Evolutionary conservation across 257 asterid genomes (phyloP), one percentile per base, ranked within the genome.

Genomic region (Solanum habrochaites): DNA sequence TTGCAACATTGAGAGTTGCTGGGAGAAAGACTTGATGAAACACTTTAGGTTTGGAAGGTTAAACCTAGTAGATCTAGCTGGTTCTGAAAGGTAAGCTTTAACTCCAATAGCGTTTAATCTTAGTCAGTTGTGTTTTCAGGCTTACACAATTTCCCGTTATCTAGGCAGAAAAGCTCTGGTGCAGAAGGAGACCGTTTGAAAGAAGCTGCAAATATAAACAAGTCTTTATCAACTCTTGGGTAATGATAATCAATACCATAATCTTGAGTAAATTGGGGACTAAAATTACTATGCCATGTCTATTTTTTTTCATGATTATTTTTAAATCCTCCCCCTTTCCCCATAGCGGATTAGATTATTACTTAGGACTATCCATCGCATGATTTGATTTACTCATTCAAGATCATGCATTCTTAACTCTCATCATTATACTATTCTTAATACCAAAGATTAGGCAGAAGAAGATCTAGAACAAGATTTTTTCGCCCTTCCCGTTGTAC

Each of bases 121-220:
- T 73, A 37, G 21, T 82, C 80, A 90, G 66, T 71, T 31, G 71
- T 47, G 62, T 77, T 52, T 80, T 85, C 83, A 37, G 39, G 21
- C 77, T 64, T 85, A 82, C 83, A 71, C 87, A 58, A 88, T 73
- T 43, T 89, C 64, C 52, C 77, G 47, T 77, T 86, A 90, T 72
- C 86, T 87, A 95, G 98, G 94, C 96, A 94, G 92, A 95, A 94
- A 92, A 93, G 94, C 89, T 95, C 98, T 70, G 98, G 97, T 73
- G 97, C 97, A 64, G 98, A 95, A 91, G 96, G 97, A 87, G 98
- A 92, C 74, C 96, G 97, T 87, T 88, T 95, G 92, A 95, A 92
- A 92, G 98, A 94, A 93, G 98, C 98, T 80, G 97, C 97, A 83
- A 95, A 93, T 82, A 95, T 95, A 86, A 95, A 95, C 92, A 95